Conservation (phyloP, 2,329 filamentous ascomycete genomes). For the Arthrobotrys conoides region DNA sequence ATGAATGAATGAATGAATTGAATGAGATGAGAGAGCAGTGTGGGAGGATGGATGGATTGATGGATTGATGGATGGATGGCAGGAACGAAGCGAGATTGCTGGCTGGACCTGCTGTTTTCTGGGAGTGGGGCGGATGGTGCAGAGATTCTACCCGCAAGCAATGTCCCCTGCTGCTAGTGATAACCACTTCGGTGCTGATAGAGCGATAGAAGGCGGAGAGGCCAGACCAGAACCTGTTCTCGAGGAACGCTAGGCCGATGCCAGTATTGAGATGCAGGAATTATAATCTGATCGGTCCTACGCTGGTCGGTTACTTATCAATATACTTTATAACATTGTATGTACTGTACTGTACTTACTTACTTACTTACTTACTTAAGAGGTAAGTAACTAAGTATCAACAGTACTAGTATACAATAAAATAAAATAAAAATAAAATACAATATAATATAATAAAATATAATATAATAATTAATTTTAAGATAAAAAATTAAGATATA, state of each 20-base stretch:
- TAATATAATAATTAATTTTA: too few relatives aligned
- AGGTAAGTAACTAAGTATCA: too few relatives aligned
- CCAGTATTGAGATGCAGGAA: conserved; percentile 28
- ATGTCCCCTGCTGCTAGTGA: conserved; percentile 60
- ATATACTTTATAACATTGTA: neutral
- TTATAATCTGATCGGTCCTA: conserved; percentile 38
- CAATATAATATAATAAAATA: too few relatives aligned
- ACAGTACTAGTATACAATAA: too few relatives aligned
- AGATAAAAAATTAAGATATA: too few relatives aligned
- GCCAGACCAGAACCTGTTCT: conserved; percentile 58
- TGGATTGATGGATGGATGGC: conserved; percentile 34
- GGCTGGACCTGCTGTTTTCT: conserved; percentile 61
- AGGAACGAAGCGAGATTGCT: conserved; percentile 61
- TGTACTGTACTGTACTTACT: neutral
- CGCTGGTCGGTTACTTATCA: conserved; percentile 47
- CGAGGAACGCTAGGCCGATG: conserved; percentile 39
- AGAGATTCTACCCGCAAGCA: conserved; percentile 60
- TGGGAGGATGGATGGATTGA: conserved; percentile 12
- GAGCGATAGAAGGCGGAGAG: conserved; percentile 56
- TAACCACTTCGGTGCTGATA: conserved; percentile 60
- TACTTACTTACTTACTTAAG: neutral
- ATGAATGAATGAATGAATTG: too few relatives aligned
- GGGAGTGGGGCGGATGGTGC: conserved; percentile 56
- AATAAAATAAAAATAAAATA: too few relatives aligned
- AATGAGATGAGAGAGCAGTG: too few relatives aligned